These are phyloP conservation scores for Kuraishia cidri DNA, from an alignment of 805 yeast genomes.

Conservation along the genomic window DNA sequence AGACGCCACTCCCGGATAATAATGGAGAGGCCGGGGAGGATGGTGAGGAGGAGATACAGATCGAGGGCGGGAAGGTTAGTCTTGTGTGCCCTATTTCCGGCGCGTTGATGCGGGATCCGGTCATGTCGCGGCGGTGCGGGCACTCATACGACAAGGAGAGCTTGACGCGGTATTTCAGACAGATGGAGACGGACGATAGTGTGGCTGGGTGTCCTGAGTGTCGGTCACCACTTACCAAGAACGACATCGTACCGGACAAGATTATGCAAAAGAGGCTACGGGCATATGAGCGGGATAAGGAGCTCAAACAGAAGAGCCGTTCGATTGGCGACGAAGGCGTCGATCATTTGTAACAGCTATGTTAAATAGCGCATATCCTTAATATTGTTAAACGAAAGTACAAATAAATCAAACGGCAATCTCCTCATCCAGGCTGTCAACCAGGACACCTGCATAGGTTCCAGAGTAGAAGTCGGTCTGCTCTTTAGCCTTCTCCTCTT, in stretches of 20 bases:
- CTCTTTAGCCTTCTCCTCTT: conserved; percentile 2
- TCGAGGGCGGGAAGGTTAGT: conserved; percentile 66
- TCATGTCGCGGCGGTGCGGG: conserved; percentile 43
- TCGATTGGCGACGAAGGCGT: conserved; percentile 8
- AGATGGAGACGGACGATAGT: too few relatives aligned
- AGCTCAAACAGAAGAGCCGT: conserved; percentile 8
- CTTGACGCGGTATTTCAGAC: conserved; percentile 26
- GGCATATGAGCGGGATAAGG: conserved; percentile 19
- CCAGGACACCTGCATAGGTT: conserved; percentile 4
- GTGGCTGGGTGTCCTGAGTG: conserved; percentile 52
- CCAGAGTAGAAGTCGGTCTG: conserved; percentile 5
- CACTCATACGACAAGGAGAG: conserved; percentile 54
- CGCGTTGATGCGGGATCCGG: conserved; percentile 41
- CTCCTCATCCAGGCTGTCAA: conserved; percentile 1
- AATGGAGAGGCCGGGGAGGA: too few relatives aligned
- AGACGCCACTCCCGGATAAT: conserved; percentile 45
- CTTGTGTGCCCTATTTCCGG: conserved; percentile 61
- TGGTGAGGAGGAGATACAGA: conserved; percentile 51
- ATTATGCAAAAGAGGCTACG: conserved; percentile 48
- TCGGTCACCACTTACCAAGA: conserved; percentile 19
- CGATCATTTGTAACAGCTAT: background rate
- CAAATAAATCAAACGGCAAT: background rate
- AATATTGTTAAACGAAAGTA: background rate
- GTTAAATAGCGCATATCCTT: background rate
- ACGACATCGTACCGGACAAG: conserved; percentile 35